Base-by-base conservation (phyloP, 257 asterid genomes). In the Avicennia marina region DNA sequence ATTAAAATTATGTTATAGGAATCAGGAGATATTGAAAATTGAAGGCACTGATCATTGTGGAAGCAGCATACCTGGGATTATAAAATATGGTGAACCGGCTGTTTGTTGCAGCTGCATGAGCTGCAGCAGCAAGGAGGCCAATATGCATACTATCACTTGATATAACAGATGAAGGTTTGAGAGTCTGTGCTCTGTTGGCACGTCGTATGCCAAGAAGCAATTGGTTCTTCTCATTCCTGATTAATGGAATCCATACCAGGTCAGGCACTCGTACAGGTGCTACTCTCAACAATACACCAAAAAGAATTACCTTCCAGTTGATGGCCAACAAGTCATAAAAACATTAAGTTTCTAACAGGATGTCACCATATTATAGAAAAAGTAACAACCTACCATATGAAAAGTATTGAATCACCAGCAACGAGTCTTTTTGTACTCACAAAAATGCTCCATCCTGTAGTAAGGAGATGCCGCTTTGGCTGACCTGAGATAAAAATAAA, bases 81-180 rank as follows among this genome's bases (percentile, higher is more conserved):
- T 71, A 84, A 56, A 87, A 87, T 53, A 87, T 75, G 39, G 94
- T 81, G 72, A 87, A 87, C 41, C 90, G 87, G 70, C 90, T 83
- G 44, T 77, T 73, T 13, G 94, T 86, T 15, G 90, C 69, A 21
- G 94, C 86, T 51, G 95, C 95, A 69, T 86, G 95, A 41, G 95
- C 94, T 32, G 95, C 95, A 51, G 95, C 90, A 53, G 95, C 95
- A 51, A 86, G 85, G 64, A 86, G 87, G 29, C 95, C 95, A 9
- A 83, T 68, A 78, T 86, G 95, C 95, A 86, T 86, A 56, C 95
- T 86, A 60, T 86, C 95, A 66, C 95, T 83, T 3, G 95, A 86
- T 62, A 86, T 53, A 62, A 86, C 94, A 1, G 95, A 81, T 1
- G 94, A 86, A 11, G 95, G 94, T 90, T 83, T 79, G 43, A 79